Evolutionary conservation across 2,329 filamentous ascomycete species (phyloP), one percentile per base, ranked within the genome.

Genomic region (Raffaelea deltoideospora): DNA sequence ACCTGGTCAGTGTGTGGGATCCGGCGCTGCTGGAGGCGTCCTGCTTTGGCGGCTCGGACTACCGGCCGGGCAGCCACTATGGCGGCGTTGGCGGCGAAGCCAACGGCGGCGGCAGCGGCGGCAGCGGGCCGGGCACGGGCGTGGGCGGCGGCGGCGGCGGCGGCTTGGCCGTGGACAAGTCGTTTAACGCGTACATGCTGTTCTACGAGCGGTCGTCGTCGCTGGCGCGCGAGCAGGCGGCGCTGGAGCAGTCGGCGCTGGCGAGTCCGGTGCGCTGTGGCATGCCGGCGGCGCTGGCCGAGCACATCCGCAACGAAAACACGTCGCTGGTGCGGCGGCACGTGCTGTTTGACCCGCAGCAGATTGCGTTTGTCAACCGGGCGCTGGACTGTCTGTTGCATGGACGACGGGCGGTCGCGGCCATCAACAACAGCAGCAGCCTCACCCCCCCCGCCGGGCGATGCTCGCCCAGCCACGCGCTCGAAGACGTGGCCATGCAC

Each of bases 161-260:
- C 47, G 59, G 60, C 41, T 52, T 64, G 15, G 46, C 62, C 0
- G 74, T 68, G 44, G 72, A 77, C 48, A 88, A 87, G 55, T 69
- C 72, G 5, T 79, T 79, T 63, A 96, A 85, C 53, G 90, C 88
- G 11, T 98, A 98, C 55, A 96, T 98, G 83, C 68, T 98, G 9
- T 96, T 98, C 55, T 98, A 98, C 54, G 82, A 95, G 54, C 76
- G 90, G 34, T 72, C 76, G 4, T 77, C 77, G 0, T 72, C 73
- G 5, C 64, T 87, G 38, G 61, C 64, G 15, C 54, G 56, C 14
- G 67, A 72, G 41, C 65, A 72, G 46, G 56, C 65, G 21, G 48
- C 55, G 2, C 58, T 74, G 46, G 52, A 60, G 35, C 45, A 42
- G 11, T 48, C 53, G 1, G 49, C 52, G 1, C 42, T 52, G 2